Conservation (phyloP, 176 grass and related monocot species). For the Triticum timopheevii region DNA sequence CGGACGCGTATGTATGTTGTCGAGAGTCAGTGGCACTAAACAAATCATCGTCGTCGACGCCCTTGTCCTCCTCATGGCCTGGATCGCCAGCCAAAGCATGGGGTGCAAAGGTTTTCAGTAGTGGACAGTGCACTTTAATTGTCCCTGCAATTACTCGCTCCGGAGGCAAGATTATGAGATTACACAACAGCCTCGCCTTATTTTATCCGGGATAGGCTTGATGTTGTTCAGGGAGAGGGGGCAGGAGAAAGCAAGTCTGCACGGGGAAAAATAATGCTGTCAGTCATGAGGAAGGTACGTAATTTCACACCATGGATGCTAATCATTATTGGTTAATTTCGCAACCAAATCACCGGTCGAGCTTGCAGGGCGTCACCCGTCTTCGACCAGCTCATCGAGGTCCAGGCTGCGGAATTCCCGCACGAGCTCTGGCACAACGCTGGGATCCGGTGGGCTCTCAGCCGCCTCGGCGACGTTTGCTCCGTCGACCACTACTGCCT, state of each 20-base stretch:
- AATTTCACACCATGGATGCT: background rate
- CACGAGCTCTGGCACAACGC: too few species aligned
- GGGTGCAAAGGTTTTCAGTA: background rate
- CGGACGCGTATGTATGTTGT: background rate
- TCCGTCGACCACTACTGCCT: too few species aligned
- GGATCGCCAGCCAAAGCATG: background rate
- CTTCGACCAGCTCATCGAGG: too few species aligned
- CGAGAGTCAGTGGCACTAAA: background rate
- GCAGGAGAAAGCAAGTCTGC: background rate
- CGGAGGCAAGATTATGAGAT: constrained; percentile 3
- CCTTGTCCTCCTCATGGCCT: background rate
- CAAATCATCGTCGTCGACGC: background rate
- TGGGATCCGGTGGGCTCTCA: too few species aligned
- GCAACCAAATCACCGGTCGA: too few species aligned
- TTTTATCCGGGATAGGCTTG: constrained; percentile 6
- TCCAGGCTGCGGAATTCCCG: too few species aligned
- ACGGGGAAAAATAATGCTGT: background rate
- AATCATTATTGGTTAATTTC: too few species aligned
- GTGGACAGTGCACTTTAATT: constrained; percentile 26
- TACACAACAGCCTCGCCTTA: background rate
- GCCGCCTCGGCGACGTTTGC: too few species aligned
- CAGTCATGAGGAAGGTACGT: background rate
- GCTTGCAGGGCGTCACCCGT: too few species aligned
- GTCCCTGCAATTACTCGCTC: constrained; percentile 10
- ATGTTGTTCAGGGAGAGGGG: background rate